These are phyloP conservation scores for Pseudozyma tsukubaensis DNA, from an alignment of 1,284 basidiomycete species.

Conservation along the genomic window DNA sequence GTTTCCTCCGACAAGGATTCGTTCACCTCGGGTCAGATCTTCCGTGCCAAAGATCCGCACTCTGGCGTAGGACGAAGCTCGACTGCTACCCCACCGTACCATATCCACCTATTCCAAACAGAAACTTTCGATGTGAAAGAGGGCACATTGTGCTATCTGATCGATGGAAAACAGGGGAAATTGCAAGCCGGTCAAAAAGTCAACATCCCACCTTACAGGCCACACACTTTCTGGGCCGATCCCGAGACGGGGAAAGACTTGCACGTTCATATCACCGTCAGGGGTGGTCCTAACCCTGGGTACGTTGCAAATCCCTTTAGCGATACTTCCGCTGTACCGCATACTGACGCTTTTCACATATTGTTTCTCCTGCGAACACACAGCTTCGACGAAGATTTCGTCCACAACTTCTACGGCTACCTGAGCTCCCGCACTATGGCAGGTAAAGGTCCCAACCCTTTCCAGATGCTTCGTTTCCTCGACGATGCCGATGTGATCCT, in stretches of 20 bases:
- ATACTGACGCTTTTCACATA: neutral
- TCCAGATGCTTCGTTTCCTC: conserved; percentile 68
- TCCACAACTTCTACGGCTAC: conserved; percentile 67
- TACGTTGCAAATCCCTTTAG: neutral
- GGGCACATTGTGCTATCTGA: conserved; percentile 65
- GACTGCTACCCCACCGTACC: conserved; percentile 67
- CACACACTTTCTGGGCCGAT: conserved; percentile 69
- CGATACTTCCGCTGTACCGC: no score
- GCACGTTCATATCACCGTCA: conserved; percentile 65
- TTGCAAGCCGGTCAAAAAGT: conserved; percentile 62
- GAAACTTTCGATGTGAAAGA: conserved; percentile 64
- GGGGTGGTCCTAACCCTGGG: conserved; percentile 64
- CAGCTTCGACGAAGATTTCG: conserved; percentile 66
- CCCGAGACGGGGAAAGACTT: conserved; percentile 55
- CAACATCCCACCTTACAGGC: conserved; percentile 60
- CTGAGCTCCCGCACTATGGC: conserved; percentile 57
- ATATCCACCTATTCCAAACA: conserved; percentile 65
- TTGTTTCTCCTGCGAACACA: neutral
- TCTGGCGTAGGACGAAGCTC: conserved; percentile 58
- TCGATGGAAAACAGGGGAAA: conserved; percentile 65
- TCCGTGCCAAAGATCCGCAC: conserved; percentile 59
- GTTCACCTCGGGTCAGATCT: conserved; percentile 62
- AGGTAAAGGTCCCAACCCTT: conserved; percentile 52
- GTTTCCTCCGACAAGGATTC: conserved; percentile 24
- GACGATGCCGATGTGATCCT: conserved; percentile 66